These are phyloP conservation scores for Salix viminalis DNA, from an alignment of 345 rosid genomes.

Conservation along the genomic window DNA sequence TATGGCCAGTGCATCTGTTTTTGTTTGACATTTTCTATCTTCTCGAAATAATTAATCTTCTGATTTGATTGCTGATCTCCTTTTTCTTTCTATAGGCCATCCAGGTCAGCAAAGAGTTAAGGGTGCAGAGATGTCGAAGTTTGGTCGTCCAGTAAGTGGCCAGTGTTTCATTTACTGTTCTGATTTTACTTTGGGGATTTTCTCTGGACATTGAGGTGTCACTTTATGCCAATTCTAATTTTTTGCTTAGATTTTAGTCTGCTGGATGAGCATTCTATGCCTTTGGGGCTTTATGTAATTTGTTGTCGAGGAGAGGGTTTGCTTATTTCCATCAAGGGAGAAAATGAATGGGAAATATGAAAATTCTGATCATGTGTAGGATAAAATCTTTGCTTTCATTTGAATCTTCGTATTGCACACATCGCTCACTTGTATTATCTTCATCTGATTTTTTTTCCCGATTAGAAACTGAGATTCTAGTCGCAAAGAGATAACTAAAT, in stretches of 20 bases:
- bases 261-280: background rate
- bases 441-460: background rate
- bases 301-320: background rate
- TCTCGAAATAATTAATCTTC: background rate
- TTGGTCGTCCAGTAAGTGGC: constrained; percentile 67
- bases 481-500: background rate
- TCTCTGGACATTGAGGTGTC: background rate
- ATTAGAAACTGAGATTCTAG: background rate
- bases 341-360: background rate
- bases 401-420: background rate
- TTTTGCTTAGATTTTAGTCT: background rate
- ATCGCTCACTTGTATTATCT: background rate
- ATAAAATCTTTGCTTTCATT: background rate
- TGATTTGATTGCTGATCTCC: constrained; percentile 4
- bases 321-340: background rate
- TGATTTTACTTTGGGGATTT: background rate
- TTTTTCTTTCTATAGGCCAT: constrained; percentile 37
- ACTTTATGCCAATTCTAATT: background rate
- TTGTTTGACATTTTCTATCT: background rate
- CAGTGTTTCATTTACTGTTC: background rate
- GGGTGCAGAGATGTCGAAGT: constrained; percentile 55
- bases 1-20: background rate
- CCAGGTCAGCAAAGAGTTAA: constrained; percentile 79
- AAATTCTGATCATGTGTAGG: background rate
- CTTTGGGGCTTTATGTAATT: background rate